Percentiles rank a stretch among this genome's conserved stretches.
These are phyloP conservation scores for Lizonia empirigonia DNA, from an alignment of 2,329 filamentous ascomycete genomes.

Conservation along the genomic window DNA sequence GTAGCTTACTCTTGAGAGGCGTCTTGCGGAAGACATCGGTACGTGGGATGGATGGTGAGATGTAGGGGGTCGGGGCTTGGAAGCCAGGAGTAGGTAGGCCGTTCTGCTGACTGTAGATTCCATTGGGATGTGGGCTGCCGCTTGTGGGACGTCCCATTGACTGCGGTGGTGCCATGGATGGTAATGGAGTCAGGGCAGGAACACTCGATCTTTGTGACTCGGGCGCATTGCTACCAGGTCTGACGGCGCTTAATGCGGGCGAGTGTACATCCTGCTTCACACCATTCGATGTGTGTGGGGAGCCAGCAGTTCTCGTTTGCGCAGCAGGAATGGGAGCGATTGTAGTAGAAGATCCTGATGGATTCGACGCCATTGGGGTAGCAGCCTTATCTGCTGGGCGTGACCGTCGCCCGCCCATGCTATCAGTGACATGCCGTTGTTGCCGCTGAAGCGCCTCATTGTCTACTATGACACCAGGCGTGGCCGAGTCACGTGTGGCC, in stretches of 20 bases:
- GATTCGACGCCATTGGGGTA: constrained; percentile 36
- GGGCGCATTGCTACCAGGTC: constrained; percentile 44
- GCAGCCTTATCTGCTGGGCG: constrained; percentile 35
- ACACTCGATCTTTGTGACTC: constrained; percentile 41
- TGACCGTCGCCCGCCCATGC: constrained; percentile 50
- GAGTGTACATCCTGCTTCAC: constrained; percentile 52
- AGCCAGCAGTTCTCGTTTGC: constrained; percentile 41
- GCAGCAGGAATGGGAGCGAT: constrained; percentile 27
- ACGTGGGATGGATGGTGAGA: constrained; percentile 38
- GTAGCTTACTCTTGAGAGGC: constrained; percentile 55
- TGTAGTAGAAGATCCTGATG: constrained; percentile 33
- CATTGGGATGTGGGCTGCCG: constrained; percentile 51
- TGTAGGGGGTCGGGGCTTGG: constrained; percentile 37
- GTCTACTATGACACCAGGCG: constrained; percentile 59
- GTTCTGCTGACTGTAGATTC: constrained; percentile 31
- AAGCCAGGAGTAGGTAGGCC: constrained; percentile 38
- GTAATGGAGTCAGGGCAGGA: constrained; percentile 40
- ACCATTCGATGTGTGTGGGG: constrained; percentile 39
- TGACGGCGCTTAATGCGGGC: constrained; percentile 50
- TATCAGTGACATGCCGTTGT: constrained; percentile 57
- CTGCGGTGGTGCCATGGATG: constrained; percentile 49
- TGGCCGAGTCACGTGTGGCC: constrained; percentile 49
- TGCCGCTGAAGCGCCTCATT: constrained; percentile 60
- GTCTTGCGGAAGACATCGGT: constrained; percentile 39
- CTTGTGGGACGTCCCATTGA: constrained; percentile 45